Conservation (phyloP, 1,284 basidiomycete genomes). For the Sanghuangporus weigelae region DNA sequence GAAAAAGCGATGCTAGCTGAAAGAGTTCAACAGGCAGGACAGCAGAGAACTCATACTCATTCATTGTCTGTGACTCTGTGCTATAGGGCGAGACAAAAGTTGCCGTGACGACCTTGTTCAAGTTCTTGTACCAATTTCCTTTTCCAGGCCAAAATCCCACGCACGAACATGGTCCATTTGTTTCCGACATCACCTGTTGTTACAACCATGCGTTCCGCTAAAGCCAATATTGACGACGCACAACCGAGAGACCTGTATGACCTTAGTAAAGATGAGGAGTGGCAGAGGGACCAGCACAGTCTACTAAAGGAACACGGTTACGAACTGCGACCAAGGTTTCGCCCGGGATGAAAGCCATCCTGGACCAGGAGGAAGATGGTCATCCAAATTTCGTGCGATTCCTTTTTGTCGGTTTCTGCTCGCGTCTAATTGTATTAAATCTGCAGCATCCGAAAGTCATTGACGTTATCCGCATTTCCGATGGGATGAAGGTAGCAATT, state of each 20-base stretch:
- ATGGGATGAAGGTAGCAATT: neutral
- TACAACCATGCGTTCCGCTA: neutral
- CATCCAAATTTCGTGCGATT: neutral
- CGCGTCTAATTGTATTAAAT: neutral
- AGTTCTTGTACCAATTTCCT: neutral
- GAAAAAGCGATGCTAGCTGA: no score
- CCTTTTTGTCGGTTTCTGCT: neutral
- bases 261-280: neutral
- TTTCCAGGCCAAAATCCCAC: neutral
- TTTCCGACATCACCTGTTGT: neutral
- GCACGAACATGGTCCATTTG: neutral
- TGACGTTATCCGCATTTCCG: neutral
- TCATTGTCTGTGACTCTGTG: no score
- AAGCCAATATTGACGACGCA: neutral
- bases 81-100: no score
- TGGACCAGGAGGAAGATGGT: constrained; percentile 21
- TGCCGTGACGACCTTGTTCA: no score
- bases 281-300: constrained; percentile 3
- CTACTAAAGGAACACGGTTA: constrained; percentile 16
- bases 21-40: no score
- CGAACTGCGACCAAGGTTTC: constrained; percentile 20
- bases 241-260: no score
- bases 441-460: neutral
- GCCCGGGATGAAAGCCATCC: constrained; percentile 22
- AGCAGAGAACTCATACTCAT: no score